Base-by-base conservation (phyloP, 2,329 filamentous ascomycete species). In the Cladophialophora carrionii region DNA sequence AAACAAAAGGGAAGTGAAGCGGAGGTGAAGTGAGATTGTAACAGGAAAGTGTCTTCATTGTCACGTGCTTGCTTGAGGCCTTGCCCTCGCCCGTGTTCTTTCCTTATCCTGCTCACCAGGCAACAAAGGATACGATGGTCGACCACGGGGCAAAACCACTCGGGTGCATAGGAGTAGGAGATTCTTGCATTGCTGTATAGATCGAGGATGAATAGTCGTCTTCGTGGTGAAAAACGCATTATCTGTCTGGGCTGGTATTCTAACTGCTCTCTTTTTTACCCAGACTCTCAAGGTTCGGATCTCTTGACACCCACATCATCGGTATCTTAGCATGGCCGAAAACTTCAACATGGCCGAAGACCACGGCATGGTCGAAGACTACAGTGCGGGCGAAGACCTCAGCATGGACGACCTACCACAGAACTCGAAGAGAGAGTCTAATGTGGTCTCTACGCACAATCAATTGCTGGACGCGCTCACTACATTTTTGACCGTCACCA, bases 401-500 rank as follows among this genome's bases (percentile, higher is more conserved):
- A 31, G 24, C 8, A 68, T 71, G 65, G 60, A 65, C 17, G 66
- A 46, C 6, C 48, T 62, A 29, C 66, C 65, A 43, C 52, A 64
- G 9, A 67, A 59, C 26, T 51, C 60, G 29, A 54, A 34, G 8
- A 78, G 76, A 59, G 76, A 75, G 62, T 74, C 78, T 63, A 74
- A 77, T 56, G 74, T 79, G 57, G 73, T 79, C 62, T 77, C 75
- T 66, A 75, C 76, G 65, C 77, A 78, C 64, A 73, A 73, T 69
- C 77, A 76, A 66, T 72, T 80, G 55, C 77, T 82, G 61, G 80
- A 81, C 65, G 83, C 80, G 53, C 93, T 96, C 78, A 86, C 85
- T 67, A 86, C 88, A 73, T 96, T 96, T 79, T 85, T 96, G 62
- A 90, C 88, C 66, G 87, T 94, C 68, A 86, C 90, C 72, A 86